These are phyloP conservation scores for Botryotinia calthae DNA, from an alignment of 2,329 filamentous ascomycete species.

Conservation along the genomic window DNA sequence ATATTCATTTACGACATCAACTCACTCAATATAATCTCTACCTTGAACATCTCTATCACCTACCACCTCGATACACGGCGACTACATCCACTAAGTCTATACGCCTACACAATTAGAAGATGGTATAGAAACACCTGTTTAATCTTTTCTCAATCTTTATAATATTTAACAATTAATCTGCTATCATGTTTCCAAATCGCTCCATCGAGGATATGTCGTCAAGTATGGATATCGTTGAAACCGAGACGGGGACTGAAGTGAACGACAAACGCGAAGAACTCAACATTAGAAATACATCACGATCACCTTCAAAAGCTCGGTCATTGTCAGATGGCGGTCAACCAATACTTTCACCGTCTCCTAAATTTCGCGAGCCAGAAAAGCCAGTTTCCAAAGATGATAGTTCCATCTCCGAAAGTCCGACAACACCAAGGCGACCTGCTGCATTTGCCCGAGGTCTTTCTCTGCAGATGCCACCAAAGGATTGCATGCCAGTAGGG, in stretches of 20 bases:
- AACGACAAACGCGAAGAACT: constrained; percentile 12
- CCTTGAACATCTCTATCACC: constrained; percentile 1
- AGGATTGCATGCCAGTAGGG: constrained; percentile 43
- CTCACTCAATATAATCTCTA: no score
- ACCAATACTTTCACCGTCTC: constrained; percentile 36
- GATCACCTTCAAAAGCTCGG: constrained; percentile 38
- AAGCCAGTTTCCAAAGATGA: constrained; percentile 38
- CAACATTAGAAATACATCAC: constrained; percentile 17
- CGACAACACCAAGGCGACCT: constrained; percentile 71
- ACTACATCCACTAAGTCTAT: not conserved
- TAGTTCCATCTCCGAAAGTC: constrained; percentile 42
- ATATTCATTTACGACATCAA: not conserved
- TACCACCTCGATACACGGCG: not conserved
- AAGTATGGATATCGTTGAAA: constrained; percentile 18
- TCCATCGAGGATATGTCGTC: constrained; percentile 13
- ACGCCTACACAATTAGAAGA: not conserved
- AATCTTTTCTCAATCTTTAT: not conserved
- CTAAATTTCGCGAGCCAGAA: constrained; percentile 38
- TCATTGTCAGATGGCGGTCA: constrained; percentile 36
- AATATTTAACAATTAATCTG: constrained; percentile 6
- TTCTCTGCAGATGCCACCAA: constrained; percentile 66
- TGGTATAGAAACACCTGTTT: not conserved
- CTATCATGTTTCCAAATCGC: constrained; percentile 8
- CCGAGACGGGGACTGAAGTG: not conserved
- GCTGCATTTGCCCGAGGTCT: constrained; percentile 64